A percentile compares a stretch with the other conserved stretches of the same genome.
Evolutionary conservation across 306 rosid species (phyloP).

Genomic region (Clitoria ternatea): DNA sequence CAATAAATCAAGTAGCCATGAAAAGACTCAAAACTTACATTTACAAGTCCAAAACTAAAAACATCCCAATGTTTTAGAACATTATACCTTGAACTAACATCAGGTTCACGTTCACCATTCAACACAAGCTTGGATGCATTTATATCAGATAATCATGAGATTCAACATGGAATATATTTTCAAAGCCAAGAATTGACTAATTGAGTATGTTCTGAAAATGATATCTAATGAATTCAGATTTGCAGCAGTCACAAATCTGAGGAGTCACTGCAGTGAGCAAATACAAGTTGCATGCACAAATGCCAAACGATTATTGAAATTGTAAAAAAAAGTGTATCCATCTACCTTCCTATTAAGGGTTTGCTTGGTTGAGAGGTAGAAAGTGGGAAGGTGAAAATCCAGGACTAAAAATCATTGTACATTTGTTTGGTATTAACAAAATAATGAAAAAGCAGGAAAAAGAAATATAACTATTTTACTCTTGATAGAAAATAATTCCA

Average conservation of each 20-base stretch:
- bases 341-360: neutral
- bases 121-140: neutral
- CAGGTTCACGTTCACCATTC: slow-evolving; percentile 1
- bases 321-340: neutral
- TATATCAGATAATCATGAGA: neutral
- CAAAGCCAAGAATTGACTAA: neutral
- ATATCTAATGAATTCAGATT: neutral
- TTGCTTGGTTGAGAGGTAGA: neutral
- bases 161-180: neutral
- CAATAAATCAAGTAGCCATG: neutral
- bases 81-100: neutral
- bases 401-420: neutral
- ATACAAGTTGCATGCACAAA: neutral
- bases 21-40: neutral
- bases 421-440: neutral
- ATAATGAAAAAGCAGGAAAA: neutral
- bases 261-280: neutral
- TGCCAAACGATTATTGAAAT: neutral
- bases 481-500: neutral
- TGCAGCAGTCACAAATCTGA: neutral
- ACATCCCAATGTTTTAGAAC: neutral
- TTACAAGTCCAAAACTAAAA: neutral
- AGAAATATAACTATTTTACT: neutral
- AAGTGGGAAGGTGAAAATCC: neutral
- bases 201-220: neutral